These are phyloP conservation scores for Exophiala bonariae DNA, from an alignment of 2,329 filamentous ascomycete species.

Conservation along the genomic window DNA sequence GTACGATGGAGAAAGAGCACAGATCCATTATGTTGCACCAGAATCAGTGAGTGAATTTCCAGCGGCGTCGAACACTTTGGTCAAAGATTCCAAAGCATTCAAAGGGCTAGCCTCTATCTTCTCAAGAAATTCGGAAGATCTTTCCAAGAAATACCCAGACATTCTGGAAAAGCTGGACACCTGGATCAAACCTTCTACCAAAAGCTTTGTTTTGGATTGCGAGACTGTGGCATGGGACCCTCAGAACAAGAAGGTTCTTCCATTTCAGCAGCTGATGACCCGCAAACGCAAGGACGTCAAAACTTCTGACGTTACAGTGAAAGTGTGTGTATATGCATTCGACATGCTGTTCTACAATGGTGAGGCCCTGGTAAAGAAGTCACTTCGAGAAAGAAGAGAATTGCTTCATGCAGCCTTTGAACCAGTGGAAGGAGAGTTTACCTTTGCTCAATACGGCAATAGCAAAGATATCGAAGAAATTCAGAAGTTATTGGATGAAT, in stretches of 20 bases:
- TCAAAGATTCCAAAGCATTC: slow-evolving; percentile 55
- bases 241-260: slow-evolving; percentile 90
- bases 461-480: slow-evolving; percentile 91
- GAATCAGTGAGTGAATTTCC: slow-evolving; percentile 70
- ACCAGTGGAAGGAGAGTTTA: slow-evolving; percentile 83
- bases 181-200: slow-evolving; percentile 88
- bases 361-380: slow-evolving; percentile 80
- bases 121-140: slow-evolving; percentile 92
- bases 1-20: slow-evolving; percentile 96
- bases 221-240: slow-evolving; percentile 97
- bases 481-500: slow-evolving; percentile 87
- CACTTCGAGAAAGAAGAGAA: slow-evolving; percentile 79
- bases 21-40: slow-evolving; percentile 94
- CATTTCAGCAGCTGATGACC: slow-evolving; percentile 98
- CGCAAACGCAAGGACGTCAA: slow-evolving; percentile 97
- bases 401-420: slow-evolving; percentile 72
- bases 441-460: slow-evolving; percentile 83
- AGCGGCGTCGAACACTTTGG: slow-evolving; percentile 60
- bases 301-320: slow-evolving; percentile 90
- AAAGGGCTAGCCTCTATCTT: slow-evolving; percentile 89
- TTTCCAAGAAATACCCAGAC: slow-evolving; percentile 97
- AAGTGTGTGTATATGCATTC: slow-evolving; percentile 96
- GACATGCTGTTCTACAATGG: slow-evolving; percentile 93
- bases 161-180: slow-evolving; percentile 81
- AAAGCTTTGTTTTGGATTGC: slow-evolving; percentile 97